Percentiles rank a stretch among this genome's conserved stretches.
phyloP scores from a whole-genome alignment of 805 yeast species.

The Wickerhamiella azymoides region DNA sequence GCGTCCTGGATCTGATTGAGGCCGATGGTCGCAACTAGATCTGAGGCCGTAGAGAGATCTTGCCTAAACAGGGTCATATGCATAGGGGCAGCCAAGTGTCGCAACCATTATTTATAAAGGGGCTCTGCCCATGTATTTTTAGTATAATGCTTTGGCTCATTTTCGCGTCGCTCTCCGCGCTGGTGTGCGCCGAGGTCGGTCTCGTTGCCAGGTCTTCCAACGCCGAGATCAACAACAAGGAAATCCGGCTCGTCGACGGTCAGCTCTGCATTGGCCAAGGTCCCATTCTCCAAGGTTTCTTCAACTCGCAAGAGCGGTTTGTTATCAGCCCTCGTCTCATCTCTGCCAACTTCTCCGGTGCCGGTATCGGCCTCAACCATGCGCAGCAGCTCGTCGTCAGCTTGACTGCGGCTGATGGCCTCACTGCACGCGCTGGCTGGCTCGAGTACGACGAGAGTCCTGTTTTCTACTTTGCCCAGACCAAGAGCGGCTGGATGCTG shows the following conservation, averaged over 20 bases:
- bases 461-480: conserved; percentile 9
- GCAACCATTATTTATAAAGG: background rate
- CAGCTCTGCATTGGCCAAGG: conserved; percentile 12
- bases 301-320: conserved; percentile 9
- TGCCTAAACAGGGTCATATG: background rate
- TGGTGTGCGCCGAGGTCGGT: conserved; percentile 14
- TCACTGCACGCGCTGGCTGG: conserved; percentile 13
- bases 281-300: conserved; percentile 14
- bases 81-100: background rate
- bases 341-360: conserved; percentile 12
- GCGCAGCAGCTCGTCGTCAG: conserved; percentile 12
- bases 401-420: conserved; percentile 4
- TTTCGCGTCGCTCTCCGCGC: background rate
- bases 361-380: conserved; percentile 12
- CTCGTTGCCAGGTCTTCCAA: conserved; percentile 9
- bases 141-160: background rate
- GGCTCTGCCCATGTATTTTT: background rate
- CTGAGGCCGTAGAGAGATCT: too few relatives aligned
- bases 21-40: conserved; percentile 19
- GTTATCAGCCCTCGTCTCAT: conserved; percentile 14
- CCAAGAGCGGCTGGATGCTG: conserved; percentile 8
- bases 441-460: conserved; percentile 11
- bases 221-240: conserved; percentile 10
- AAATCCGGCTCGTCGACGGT: conserved; percentile 14
- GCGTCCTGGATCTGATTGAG: conserved; percentile 23